These are phyloP conservation scores for Coniophora puteana DNA, from an alignment of 1,284 basidiomycete species.

Conservation along the genomic window DNA sequence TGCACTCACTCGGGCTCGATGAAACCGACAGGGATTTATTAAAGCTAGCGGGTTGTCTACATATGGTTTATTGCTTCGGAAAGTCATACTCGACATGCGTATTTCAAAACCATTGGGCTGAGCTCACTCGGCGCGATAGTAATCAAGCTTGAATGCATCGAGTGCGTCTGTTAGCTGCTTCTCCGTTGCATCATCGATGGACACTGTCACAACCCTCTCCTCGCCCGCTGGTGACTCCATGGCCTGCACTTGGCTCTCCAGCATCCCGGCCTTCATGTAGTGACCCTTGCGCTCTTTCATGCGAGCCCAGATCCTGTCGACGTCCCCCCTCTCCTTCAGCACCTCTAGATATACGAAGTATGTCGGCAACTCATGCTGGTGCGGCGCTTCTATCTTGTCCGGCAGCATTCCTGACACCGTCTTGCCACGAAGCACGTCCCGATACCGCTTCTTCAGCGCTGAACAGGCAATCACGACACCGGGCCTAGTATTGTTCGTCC, in stretches of 20 bases:
- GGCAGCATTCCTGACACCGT: slow-evolving; percentile 22
- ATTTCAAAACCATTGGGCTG: too few relatives aligned
- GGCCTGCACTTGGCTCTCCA: slow-evolving; percentile 80
- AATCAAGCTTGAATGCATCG: slow-evolving; percentile 7
- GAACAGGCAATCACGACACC: slow-evolving; percentile 85
- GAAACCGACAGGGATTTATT: too few relatives aligned
- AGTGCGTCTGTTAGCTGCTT: slow-evolving; percentile 44
- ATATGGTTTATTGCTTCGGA: too few relatives aligned
- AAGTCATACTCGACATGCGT: too few relatives aligned
- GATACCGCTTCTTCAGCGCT: slow-evolving; percentile 79
- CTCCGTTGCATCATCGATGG: slow-evolving; percentile 51
- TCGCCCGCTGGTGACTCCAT: slow-evolving; percentile 77
- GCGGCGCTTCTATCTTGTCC: slow-evolving; percentile 22
- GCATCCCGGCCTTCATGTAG: slow-evolving; percentile 88
- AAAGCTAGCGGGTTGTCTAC: too few relatives aligned
- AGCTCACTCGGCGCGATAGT: too few relatives aligned
- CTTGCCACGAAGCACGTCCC: slow-evolving; percentile 67
- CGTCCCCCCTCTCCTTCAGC: slow-evolving; percentile 67
- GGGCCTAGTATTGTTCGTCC: slow-evolving; percentile 3
- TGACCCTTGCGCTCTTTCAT: slow-evolving; percentile 76
- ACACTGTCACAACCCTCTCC: slow-evolving; percentile 64
- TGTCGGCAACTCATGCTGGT: slow-evolving; percentile 44
- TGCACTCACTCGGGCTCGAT: too few relatives aligned
- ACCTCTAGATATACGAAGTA: slow-evolving; percentile 87
- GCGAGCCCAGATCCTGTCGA: slow-evolving; percentile 60